phyloP scores from a whole-genome alignment of 805 yeast genomes.

The Lachancea kluyveri region DNA sequence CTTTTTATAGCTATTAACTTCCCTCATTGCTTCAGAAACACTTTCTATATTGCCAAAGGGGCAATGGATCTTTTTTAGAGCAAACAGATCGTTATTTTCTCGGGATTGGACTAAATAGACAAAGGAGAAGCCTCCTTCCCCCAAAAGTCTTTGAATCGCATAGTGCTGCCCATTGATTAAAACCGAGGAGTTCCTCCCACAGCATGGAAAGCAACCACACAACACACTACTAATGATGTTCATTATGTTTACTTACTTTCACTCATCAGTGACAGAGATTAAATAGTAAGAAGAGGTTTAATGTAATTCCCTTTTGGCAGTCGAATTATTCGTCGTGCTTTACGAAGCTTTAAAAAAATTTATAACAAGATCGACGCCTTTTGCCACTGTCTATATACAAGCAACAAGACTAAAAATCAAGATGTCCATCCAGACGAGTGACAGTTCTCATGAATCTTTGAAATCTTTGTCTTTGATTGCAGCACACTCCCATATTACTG shows the following conservation, averaged over 20 bases:
- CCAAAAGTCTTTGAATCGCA: slow-evolving; percentile 62
- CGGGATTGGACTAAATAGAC: slow-evolving; percentile 67
- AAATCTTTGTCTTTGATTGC: slow-evolving; percentile 77
- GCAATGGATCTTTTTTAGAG: slow-evolving; percentile 81
- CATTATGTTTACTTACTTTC: too few species aligned
- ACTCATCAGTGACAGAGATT: too few species aligned
- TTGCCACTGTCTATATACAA: not conserved
- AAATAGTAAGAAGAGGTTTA: too few species aligned
- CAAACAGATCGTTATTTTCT: slow-evolving; percentile 45
- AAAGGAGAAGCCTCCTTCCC: slow-evolving; percentile 87
- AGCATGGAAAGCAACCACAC: too few species aligned
- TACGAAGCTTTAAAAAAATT: slow-evolving; percentile 2
- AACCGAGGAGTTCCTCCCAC: too few species aligned
- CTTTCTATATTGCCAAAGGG: slow-evolving; percentile 73
- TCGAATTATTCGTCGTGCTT: not conserved
- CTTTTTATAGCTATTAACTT: slow-evolving; percentile 66
- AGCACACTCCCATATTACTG: slow-evolving; percentile 97
- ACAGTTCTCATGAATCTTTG: slow-evolving; percentile 37
- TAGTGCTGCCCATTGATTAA: slow-evolving; percentile 55
- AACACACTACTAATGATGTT: too few species aligned
- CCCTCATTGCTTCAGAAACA: slow-evolving; percentile 67
- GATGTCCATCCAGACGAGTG: slow-evolving; percentile 38
- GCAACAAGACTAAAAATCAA: not conserved
- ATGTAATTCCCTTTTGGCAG: too few species aligned
- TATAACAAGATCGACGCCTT: not conserved